Conservation (phyloP, 176 grass and related monocot species). For the Ensete ventricosum region DNA sequence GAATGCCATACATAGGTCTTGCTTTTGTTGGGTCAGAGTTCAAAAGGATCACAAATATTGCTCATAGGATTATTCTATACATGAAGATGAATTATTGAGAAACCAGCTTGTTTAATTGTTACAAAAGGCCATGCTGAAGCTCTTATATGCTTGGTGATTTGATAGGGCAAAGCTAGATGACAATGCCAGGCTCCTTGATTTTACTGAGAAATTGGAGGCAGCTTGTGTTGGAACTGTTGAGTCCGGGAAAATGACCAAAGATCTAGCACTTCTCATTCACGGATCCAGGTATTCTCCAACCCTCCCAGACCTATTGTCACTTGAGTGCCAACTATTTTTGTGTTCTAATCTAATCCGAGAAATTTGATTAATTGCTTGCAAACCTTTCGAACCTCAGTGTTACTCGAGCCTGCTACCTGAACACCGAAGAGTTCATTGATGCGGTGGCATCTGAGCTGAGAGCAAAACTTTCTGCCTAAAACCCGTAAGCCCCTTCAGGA, state of each 20-base stretch:
- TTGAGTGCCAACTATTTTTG: background rate
- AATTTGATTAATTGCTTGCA: background rate
- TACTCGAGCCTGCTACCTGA: background rate
- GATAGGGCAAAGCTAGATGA: constrained; percentile 56
- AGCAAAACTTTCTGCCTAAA: constrained; percentile 3
- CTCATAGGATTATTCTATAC: too few relatives aligned
- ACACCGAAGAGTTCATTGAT: constrained; percentile 13
- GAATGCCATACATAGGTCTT: too few relatives aligned
- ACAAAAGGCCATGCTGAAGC: background rate
- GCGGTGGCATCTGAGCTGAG: constrained; percentile 10
- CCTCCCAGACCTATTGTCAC: background rate
- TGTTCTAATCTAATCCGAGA: constrained; percentile 1
- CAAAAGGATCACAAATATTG: too few relatives aligned
- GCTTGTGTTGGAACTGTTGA: constrained; percentile 61
- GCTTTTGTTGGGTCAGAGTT: too few relatives aligned
- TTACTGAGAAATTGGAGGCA: constrained; percentile 48
- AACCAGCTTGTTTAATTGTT: background rate
- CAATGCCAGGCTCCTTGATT: constrained; percentile 39
- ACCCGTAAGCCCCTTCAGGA: background rate
- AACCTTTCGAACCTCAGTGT: background rate
- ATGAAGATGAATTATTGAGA: background rate
- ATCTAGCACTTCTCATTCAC: constrained; percentile 61
- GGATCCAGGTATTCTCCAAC: constrained; percentile 37
- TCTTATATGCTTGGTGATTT: background rate
- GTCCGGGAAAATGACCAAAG: constrained; percentile 82